Evolutionary conservation across 768 basidiomycete species (phyloP), one percentile per base, ranked within the genome.

Genomic region (Mrakia gelida): DNA sequence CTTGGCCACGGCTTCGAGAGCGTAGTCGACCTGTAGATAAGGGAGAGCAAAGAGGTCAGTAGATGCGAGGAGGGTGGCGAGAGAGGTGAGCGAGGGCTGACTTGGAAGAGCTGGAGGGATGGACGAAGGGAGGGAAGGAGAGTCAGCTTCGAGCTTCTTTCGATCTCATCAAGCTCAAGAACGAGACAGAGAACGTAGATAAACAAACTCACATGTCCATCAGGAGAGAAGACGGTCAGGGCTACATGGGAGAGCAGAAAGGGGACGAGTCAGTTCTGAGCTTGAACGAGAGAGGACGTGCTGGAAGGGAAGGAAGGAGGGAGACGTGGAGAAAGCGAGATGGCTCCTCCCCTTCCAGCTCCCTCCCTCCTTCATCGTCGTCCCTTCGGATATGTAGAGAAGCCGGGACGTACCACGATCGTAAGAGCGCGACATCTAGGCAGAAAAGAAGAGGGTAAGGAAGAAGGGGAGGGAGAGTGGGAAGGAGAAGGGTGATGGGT

Each of bases 161-260:
- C 21, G 43, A 41, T 45, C 15, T 26, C 1, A 16, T 26, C 16
- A 34, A 62, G 61, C 59, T 43, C 43, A 21, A 6, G 18, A 28
- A 30, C 30, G 13, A 73, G 15, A n/a, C n/a, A 15, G 18, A 28
- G 30, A 65, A 15, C 34, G 49, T 18, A 32, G n/a, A 75, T 21
- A 2, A 1, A 21, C 49, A 2, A 28, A 80, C 84, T 82, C 81
- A 99, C 87, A 87, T 99, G 97, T 26, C 97, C 97, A 87, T 98
- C 97, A 78, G 96, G 96, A 62, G 95, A 97, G 88, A 97, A 96
- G 83, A 96, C 94, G 80, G 96, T 98, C 80, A 98, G 90, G 68
- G 95, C 95, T 97, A n/a, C n/a, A n/a, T n/a, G n/a, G 67, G 23
- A 75, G 38, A 73, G 82, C 80, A 43, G 76, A 16, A 52, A 18